These are phyloP conservation scores for Phlegmacium glaucopus DNA, from an alignment of 768 basidiomycete species.

Conservation along the genomic window DNA sequence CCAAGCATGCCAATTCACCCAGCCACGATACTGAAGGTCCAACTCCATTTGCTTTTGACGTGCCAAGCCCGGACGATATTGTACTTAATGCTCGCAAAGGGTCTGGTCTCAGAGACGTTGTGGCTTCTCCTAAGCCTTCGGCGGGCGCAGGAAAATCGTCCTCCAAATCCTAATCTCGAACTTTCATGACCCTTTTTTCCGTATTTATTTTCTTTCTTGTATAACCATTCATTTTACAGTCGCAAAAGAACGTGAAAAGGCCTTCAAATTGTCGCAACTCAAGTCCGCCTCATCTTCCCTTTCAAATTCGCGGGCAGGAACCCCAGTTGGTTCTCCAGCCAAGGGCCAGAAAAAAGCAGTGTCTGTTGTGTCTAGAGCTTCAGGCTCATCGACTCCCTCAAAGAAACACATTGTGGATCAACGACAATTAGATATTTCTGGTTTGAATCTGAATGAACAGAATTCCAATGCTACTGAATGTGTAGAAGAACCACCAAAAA, in stretches of 20 bases:
- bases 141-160: slow-evolving; percentile 12
- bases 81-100: slow-evolving; percentile 79
- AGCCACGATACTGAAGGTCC: slow-evolving; percentile 31
- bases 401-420: slow-evolving; percentile 41
- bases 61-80: slow-evolving; percentile 90
- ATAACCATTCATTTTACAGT: slow-evolving; percentile 50
- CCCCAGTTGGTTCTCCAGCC: slow-evolving; percentile 38
- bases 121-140: slow-evolving; percentile 14
- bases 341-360: slow-evolving; percentile 41
- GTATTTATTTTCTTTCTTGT: slow-evolving; percentile 14
- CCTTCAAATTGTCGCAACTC: slow-evolving; percentile 49
- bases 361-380: slow-evolving; percentile 28
- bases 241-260: slow-evolving; percentile 78
- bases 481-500: slow-evolving; percentile 55
- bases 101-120: slow-evolving; percentile 37
- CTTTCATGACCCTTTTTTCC: slow-evolving; percentile 10
- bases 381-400: slow-evolving; percentile 43
- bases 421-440: slow-evolving; percentile 69
- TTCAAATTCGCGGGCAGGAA: slow-evolving; percentile 43
- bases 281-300: slow-evolving; percentile 39
- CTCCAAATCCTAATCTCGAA: slow-evolving; percentile 15
- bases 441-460: slow-evolving; percentile 54
- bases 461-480: slow-evolving; percentile 36
- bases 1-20: slow-evolving; percentile 16
- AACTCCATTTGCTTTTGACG: slow-evolving; percentile 64